A percentile compares a stretch with the other conserved stretches of the same genome.
Conservation (phyloP, 2,329 filamentous ascomycete genomes). For the Xylariales sp. region DNA sequence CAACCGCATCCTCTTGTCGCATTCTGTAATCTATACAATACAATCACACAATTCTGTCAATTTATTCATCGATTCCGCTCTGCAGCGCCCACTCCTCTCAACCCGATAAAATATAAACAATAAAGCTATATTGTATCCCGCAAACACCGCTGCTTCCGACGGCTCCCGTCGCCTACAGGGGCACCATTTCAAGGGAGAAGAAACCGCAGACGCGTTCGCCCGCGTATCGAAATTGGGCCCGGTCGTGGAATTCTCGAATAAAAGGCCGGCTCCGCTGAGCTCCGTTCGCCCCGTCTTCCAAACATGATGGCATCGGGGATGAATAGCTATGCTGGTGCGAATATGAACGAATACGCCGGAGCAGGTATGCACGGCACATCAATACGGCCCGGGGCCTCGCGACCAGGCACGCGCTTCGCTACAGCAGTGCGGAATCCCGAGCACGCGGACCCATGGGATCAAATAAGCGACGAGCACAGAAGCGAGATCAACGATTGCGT, state of each 20-base stretch:
- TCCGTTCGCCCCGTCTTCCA: constrained; percentile 5
- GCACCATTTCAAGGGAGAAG: neutral
- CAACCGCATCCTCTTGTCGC: neutral
- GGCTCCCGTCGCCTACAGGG: neutral
- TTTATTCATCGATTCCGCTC: neutral
- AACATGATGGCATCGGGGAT: constrained; percentile 43
- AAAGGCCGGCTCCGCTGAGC: constrained; percentile 12
- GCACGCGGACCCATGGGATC: constrained; percentile 50
- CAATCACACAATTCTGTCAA: neutral
- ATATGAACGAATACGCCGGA: constrained; percentile 49
- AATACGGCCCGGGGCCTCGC: constrained; percentile 46
- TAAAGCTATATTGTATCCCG: constrained; percentile 12
- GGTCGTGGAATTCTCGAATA: neutral
- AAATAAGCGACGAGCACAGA: constrained; percentile 86
- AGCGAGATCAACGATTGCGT: constrained; percentile 96
- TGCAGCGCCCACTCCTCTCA: neutral
- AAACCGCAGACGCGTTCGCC: neutral
- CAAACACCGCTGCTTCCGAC: neutral
- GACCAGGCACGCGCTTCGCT: constrained; percentile 48
- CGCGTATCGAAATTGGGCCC: neutral
- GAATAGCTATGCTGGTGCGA: constrained; percentile 49
- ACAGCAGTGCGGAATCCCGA: constrained; percentile 48
- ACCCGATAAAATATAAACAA: constrained; percentile 8
- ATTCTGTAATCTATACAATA: constrained; percentile 13
- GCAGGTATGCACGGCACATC: constrained; percentile 46